Percentiles rank a stretch among this genome's conserved stretches.
Conservation (phyloP, 306 rosid genomes). For the Fragaria iinumae region DNA sequence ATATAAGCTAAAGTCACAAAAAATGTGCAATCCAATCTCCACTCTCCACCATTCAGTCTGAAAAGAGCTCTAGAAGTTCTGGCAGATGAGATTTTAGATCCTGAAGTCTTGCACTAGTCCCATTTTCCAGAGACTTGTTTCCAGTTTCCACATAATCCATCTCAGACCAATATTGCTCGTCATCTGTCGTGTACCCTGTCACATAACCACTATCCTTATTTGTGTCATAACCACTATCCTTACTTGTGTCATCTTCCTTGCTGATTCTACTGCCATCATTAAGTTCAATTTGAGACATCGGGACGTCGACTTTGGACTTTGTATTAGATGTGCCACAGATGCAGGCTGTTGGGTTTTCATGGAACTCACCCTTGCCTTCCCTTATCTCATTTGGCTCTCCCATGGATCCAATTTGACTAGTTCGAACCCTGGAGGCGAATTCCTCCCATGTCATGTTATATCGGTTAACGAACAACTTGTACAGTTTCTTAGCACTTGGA, state of each 20-base stretch:
- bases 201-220: neutral
- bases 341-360: conserved; percentile 84
- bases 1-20: conserved; percentile 2
- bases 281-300: conserved; percentile 29
- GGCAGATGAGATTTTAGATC: conserved; percentile 39
- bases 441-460: conserved; percentile 70
- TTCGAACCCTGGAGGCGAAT: conserved; percentile 60
- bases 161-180: conserved; percentile 49
- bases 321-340: conserved; percentile 49
- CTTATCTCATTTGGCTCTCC: conserved; percentile 84
- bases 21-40: neutral
- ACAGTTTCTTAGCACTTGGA: conserved; percentile 73
- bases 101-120: conserved; percentile 22
- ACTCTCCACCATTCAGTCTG: conserved; percentile 40
- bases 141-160: conserved; percentile 39
- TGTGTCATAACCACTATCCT: neutral
- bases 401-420: conserved; percentile 76
- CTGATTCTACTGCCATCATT: conserved; percentile 11
- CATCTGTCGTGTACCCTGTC: conserved; percentile 38
- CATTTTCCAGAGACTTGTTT: conserved; percentile 28
- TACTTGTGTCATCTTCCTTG: conserved; percentile 17
- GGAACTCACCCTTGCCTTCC: conserved; percentile 72
- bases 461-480: conserved; percentile 45
- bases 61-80: conserved; percentile 66
- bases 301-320: conserved; percentile 15